Base-by-base conservation (phyloP, 2,329 filamentous ascomycete genomes). In the Ceratocystis huliohia region DNA sequence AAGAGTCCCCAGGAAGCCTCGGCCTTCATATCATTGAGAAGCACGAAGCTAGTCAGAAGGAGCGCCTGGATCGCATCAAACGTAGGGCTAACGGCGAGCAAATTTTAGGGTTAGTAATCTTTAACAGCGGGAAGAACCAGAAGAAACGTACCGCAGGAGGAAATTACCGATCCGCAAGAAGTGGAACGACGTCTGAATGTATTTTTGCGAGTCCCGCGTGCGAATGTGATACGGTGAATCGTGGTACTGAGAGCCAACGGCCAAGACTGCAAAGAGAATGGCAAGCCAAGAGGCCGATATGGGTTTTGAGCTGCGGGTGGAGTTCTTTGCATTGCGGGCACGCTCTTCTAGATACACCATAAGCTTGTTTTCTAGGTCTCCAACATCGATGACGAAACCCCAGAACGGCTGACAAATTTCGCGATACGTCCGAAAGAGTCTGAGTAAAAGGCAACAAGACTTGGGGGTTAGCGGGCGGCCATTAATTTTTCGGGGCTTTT, bases 11-110 rank as follows among this genome's bases (percentile, higher is more conserved):
- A 87, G 0, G 84, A 86, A 0, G 83, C 84, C 71, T 87, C 84
- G 1, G 84, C 84, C 71, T 87, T 87, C 84, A 87, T 87, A 68
- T 87, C 84, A 70, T 87, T 87, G 30, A 86, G 75, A 1, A 87
- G 76, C 1, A 85, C 84, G 69, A 87, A 86, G 37, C 83, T 81
- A 3, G 83, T 83, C 56, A 87, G 78, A 0, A 87, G 75, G 50
- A 87, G 74, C 0, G 84, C 84, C 72, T 87, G 84, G 30, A 87
- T 84, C 3, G 84, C 85, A 72, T 87, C 84, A 48, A 87, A 79
- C 0, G 85, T 86, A 1, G 84, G 84, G 41, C 82, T 83, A 41
- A n/a, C 22, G 65, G 4, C 10, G 30, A 33, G 20, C 5, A 28
- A 5, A 17, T 17, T 2, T 30, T 30, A 59, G 13, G 8, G 56